Percentiles rank a stretch among this genome's conserved stretches.
These are phyloP conservation scores for Porcisia deanei DNA, from an alignment of 208 protist species.

Conservation along the genomic window DNA sequence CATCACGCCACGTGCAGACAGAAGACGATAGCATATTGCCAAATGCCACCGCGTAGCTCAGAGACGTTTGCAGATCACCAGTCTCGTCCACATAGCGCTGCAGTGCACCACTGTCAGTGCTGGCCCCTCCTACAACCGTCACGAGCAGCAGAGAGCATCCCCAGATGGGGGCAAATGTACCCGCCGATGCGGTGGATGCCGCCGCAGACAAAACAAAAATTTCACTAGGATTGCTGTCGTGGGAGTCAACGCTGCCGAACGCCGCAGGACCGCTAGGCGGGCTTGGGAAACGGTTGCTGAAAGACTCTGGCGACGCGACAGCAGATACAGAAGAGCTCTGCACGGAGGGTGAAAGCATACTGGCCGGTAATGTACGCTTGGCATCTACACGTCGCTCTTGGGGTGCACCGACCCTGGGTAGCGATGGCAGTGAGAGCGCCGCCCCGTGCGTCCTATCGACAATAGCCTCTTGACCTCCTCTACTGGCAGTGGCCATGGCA, in stretches of 20 bases:
- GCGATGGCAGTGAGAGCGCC: not conserved
- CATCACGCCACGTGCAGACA: slow-evolving; percentile 61
- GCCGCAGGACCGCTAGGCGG: not conserved
- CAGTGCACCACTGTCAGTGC: slow-evolving; percentile 38
- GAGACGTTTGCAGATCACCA: slow-evolving; percentile 66
- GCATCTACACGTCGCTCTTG: slow-evolving; percentile 8
- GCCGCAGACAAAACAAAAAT: not conserved
- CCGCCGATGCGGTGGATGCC: not conserved
- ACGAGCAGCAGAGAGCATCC: slow-evolving; percentile 62
- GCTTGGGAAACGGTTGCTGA: not conserved
- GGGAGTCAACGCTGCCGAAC: slow-evolving; percentile 1
- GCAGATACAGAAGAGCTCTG: not conserved
- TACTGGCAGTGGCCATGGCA: not conserved
- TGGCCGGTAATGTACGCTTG: not conserved
- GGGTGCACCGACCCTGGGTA: not conserved
- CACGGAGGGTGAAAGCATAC: not conserved
- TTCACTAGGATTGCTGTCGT: not conserved
- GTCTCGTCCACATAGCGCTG: slow-evolving; percentile 87
- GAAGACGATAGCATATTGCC: slow-evolving; percentile 29
- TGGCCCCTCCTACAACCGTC: slow-evolving; percentile 55
- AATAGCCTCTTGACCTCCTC: not conserved
- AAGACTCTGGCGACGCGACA: not conserved
- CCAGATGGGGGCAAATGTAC: slow-evolving; percentile 13
- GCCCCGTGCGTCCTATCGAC: not conserved
- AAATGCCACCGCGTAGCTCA: slow-evolving; percentile 62